phyloP scores from a whole-genome alignment of 2,329 filamentous ascomycete genomes.

The Sclerotinia trifoliorum region DNA sequence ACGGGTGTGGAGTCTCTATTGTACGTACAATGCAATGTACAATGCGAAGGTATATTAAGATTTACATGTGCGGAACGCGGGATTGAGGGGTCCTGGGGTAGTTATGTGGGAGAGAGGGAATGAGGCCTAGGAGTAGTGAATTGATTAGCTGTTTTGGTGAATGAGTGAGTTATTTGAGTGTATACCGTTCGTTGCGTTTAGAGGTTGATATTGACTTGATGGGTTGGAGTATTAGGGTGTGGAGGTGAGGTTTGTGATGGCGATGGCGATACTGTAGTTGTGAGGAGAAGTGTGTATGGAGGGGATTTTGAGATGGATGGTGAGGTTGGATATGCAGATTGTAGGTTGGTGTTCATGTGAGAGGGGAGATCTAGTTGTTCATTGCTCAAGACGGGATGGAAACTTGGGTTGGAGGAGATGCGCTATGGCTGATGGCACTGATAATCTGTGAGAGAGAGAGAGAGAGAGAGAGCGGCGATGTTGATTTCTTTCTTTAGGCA shows the following conservation, averaged over 20 bases:
- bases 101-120: background rate
- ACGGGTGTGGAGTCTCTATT: background rate
- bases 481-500: background rate
- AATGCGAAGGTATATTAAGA: too few species aligned
- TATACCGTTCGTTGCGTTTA: too few species aligned
- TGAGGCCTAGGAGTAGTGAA: background rate
- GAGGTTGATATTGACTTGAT: too few species aligned
- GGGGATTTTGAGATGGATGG: background rate
- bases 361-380: background rate
- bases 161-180: too few species aligned
- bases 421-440: background rate
- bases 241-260: too few species aligned
- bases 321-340: background rate
- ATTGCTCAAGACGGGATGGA: background rate
- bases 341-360: background rate
- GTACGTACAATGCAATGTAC: background rate
- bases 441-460: background rate
- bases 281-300: too few species aligned
- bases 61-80: background rate
- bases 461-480: too few species aligned
- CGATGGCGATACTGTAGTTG: too few species aligned
- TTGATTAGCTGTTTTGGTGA: background rate
- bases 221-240: too few species aligned
- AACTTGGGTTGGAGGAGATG: background rate
- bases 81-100: fast-evolving